phyloP scores from a whole-genome alignment of 1,139 yeast species.

The Suhomyces bribrorum region DNA sequence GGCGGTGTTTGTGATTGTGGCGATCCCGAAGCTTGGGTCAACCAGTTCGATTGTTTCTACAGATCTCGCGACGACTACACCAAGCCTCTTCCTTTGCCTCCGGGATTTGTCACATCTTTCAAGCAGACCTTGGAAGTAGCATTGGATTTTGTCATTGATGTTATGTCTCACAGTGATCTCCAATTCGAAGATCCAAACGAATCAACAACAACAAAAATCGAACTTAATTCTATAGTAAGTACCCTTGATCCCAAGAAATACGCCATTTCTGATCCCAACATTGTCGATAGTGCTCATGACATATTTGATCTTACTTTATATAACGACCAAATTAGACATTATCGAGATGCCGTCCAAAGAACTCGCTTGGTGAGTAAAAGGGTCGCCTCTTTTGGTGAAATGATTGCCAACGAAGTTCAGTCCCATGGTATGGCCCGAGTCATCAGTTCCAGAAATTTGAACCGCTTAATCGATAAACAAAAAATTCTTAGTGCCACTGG shows the following conservation, averaged over 20 bases:
- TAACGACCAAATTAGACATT: slow-evolving; percentile 79
- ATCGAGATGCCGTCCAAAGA: slow-evolving; percentile 69
- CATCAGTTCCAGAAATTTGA: slow-evolving; percentile 54
- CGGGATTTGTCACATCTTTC: slow-evolving; percentile 35
- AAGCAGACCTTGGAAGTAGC: slow-evolving; percentile 51
- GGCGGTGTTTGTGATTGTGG: slow-evolving; percentile 85
- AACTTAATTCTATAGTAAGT: slow-evolving; percentile 29
- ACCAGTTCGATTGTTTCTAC: slow-evolving; percentile 34
- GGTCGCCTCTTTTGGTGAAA: slow-evolving; percentile 65
- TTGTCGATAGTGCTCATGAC: slow-evolving; percentile 45
- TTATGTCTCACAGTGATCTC: slow-evolving; percentile 50
- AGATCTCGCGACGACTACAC: slow-evolving; percentile 10
- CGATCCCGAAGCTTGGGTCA: slow-evolving; percentile 61
- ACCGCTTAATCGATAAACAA: slow-evolving; percentile 55
- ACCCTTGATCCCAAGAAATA: slow-evolving; percentile 35
- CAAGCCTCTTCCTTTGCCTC: slow-evolving; percentile 29
- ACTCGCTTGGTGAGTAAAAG: slow-evolving; percentile 66
- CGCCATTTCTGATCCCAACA: slow-evolving; percentile 21
- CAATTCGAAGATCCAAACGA: slow-evolving; percentile 34
- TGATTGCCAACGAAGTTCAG: slow-evolving; percentile 71
- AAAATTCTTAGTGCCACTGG: slow-evolving; percentile 58
- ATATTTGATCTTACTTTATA: slow-evolving; percentile 64
- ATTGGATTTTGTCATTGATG: slow-evolving; percentile 77
- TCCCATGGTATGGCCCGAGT: slow-evolving; percentile 70
- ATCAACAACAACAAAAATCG: slow-evolving; percentile 23